A percentile compares a stretch with the other conserved stretches of the same genome.
phyloP scores from a whole-genome alignment of 306 rosid genomes.

The Ziziphus jujuba region DNA sequence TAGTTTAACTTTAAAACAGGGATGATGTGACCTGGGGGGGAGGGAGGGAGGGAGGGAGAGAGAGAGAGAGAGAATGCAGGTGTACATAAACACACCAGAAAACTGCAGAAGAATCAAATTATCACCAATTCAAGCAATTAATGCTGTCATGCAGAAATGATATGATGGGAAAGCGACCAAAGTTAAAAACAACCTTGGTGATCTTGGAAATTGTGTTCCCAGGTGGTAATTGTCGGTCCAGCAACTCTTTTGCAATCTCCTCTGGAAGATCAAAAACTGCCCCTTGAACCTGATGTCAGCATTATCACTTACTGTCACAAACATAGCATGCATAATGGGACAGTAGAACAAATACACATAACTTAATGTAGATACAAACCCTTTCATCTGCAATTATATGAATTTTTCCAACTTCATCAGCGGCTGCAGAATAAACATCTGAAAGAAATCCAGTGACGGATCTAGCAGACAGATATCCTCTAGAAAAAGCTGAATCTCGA shows the following conservation, averaged over 20 bases:
- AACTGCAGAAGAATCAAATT: constrained; percentile 4
- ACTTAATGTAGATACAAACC: constrained; percentile 48
- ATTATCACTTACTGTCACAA: constrained; percentile 26
- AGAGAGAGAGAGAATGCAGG: neutral
- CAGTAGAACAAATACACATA: constrained; percentile 3
- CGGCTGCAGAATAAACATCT: constrained; percentile 85
- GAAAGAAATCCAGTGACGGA: constrained; percentile 94
- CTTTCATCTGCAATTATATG: constrained; percentile 86
- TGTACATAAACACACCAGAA: constrained; percentile 1
- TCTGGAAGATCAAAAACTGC: constrained; percentile 98
- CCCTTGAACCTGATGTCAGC: constrained; percentile 72
- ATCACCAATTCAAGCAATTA: neutral
- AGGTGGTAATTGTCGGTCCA: constrained; percentile 63
- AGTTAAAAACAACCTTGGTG: constrained; percentile 57
- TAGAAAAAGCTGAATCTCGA: constrained; percentile 62
- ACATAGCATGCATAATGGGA: constrained; percentile 8
- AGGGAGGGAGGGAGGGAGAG: neutral
- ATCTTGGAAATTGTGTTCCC: constrained; percentile 79
- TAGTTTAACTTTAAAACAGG: constrained; percentile 11
- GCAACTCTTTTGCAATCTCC: constrained; percentile 85
- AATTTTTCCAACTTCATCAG: constrained; percentile 94
- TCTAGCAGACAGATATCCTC: constrained; percentile 84
- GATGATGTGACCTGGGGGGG: neutral
- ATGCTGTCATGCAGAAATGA: neutral
- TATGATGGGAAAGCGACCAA: constrained; percentile 8